These are phyloP conservation scores for Cryphonectria carpinicola DNA, from an alignment of 2,329 filamentous ascomycete species.

Conservation along the genomic window DNA sequence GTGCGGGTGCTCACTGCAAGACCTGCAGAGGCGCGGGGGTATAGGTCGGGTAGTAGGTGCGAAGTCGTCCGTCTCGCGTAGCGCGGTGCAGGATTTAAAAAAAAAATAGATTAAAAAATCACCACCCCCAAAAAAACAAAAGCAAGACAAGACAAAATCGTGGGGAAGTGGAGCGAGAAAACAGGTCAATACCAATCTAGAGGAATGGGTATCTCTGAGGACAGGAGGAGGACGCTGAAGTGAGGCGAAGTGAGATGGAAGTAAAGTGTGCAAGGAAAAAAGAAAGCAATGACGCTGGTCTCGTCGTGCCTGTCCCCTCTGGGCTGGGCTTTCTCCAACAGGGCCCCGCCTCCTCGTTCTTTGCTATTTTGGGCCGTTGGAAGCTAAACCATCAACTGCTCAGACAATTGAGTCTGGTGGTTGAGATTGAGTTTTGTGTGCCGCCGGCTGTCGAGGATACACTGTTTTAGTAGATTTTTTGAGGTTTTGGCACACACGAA, in stretches of 20 bases:
- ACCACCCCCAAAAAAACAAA: background rate
- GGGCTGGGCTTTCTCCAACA: constrained; percentile 8
- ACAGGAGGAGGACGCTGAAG: background rate
- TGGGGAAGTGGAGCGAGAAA: background rate
- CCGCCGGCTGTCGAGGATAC: background rate
- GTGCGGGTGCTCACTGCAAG: constrained; percentile 4
- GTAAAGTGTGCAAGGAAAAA: background rate
- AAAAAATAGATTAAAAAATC: background rate
- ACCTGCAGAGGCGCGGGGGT: background rate
- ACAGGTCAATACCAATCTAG: background rate
- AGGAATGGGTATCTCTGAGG: constrained; percentile 3
- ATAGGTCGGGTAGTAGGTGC: background rate
- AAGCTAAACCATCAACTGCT: too few relatives aligned
- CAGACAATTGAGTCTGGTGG: background rate
- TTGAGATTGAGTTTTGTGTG: background rate
- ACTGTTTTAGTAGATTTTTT: too few relatives aligned
- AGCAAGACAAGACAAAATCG: background rate
- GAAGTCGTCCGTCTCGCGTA: constrained; percentile 3
- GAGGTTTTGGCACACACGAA: background rate
- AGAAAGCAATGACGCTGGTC: constrained; percentile 13
- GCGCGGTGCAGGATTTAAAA: background rate
- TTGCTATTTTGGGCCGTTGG: background rate
- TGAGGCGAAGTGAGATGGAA: background rate
- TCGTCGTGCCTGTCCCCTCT: background rate
- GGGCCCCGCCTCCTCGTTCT: constrained; percentile 5